Evolutionary conservation across 148 eudicot genomes (phyloP), one percentile per base, ranked within the genome.

Genomic region (Cornus controversa): DNA sequence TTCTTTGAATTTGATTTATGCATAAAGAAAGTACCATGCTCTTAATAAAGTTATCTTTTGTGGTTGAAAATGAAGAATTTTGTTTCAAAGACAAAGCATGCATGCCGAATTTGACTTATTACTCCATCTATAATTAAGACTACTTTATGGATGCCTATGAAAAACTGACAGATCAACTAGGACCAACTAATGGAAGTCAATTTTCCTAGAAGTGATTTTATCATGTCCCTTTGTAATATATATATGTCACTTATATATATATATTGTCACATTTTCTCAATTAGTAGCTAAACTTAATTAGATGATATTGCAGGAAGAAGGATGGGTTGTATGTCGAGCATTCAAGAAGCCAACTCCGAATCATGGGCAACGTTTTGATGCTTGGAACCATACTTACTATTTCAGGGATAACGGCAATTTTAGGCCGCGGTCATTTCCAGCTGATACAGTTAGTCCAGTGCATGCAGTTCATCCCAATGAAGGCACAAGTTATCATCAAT

Each of bases 321-420:
- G 98, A 80, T 94, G 98, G 98, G 98, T 92, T 27, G 98, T 94
- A 50, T 94, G 98, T 58, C 78, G 97, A 58, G 98, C 98, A 72
- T 94, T 94, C 90, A 92, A 90, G 86, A 94, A 94, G 78, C 94
- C 97, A 42, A 83, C 73, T 76, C 98, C 98, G 22, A 86, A 83
- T 37, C 88, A 90, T 72, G 87, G 81, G 78, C 95, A 87, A 87
- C 84, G 85, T 1, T 87, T 57, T 10, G 92, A 83, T 29, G 81
- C 88, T 23, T 92, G 93, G 97, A 86, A 79, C 42, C 86, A 77
- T 71, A 76, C 78, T 60, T 82, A 77, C 79, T 66, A 74, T 64
- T 63, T 71, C 36, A 75, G 87, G 34, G 66, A 76, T 57, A 75
- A 45, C 80, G 60, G 1, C 50, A 36, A 63, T n/a, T 73, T 68